Evolutionary conservation across 257 asterid species (phyloP), one percentile per base, ranked within the genome.

Genomic region (Gentiana dahurica): DNA sequence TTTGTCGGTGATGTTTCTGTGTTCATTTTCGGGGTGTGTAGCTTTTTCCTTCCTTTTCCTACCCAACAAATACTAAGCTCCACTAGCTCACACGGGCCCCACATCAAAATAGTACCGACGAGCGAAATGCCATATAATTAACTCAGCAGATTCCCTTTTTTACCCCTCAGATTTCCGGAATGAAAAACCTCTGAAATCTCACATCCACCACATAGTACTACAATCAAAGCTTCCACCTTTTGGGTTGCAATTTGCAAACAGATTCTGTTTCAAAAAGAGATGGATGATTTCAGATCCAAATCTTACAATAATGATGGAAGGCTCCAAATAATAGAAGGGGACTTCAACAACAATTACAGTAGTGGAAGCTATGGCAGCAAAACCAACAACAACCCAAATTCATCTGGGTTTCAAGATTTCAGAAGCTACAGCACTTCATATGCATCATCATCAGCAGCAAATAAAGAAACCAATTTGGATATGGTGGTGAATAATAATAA

Each of bases 361-460:
- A 53, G 51, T 51, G 71, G 60, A 6, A 58, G 0, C 11, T 49
- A 66, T 41, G 46, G 47, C 57, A 36, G 44, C 73, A 57, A 58
- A 12, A 12, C 61, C 52, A 54, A 51, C 54, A 52, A 85, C 50
- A 72, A 68, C 67, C 80, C 77, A 51, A 72, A 68, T 65, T 79
- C 77, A 51, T 65, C 34, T 7, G 89, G 84, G 70, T 62, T 74
- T 68, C 85, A 82, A 70, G 87, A 85, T 73, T 79, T 87, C 55
- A 68, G 95, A 61, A 76, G 93, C 77, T 78, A 82, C 74, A 87
- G 95, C 75, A 73, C 83, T 46, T 79, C 94, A 0, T 65, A 80
- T 60, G 86, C 89, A 7, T 60, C 87, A 36, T 69, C 73, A 1
- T 58, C 82, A 4, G 34, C 73, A 34, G 60, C 60, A 41, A 73